phyloP scores from a whole-genome alignment of 1,284 basidiomycete genomes.

The Gymnopus androsaceus region DNA sequence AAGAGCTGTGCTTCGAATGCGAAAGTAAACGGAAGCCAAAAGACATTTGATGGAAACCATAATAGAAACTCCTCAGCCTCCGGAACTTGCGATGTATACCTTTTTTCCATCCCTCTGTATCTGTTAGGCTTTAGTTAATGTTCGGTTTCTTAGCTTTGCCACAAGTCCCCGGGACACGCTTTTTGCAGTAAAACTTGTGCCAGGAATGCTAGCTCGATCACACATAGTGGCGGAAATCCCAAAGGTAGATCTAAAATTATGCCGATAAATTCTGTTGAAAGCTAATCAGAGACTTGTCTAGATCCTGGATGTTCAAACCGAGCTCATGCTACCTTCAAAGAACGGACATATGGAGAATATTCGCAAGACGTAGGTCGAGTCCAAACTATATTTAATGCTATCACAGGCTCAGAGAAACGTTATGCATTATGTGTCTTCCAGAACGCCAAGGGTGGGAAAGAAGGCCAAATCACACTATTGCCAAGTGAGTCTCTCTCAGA shows the following conservation, averaged over 20 bases:
- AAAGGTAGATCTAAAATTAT: conserved; percentile 16
- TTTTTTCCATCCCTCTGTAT: too few relatives aligned
- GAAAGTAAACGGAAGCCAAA: conserved; percentile 4
- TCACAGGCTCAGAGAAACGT: conserved; percentile 44
- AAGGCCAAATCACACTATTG: conserved; percentile 22
- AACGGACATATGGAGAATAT: conserved; percentile 42
- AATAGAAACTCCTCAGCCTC: not conserved
- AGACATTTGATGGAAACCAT: not conserved
- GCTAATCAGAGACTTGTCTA: conserved; percentile 50
- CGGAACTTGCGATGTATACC: conserved; percentile 21
- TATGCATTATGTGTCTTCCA: conserved; percentile 60
- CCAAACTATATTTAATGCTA: not conserved
- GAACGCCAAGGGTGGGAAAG: conserved; percentile 29
- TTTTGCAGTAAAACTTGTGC: conserved; percentile 64
- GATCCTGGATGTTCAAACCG: conserved; percentile 54
- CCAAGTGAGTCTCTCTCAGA: conserved; percentile 31
- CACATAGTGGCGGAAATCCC: conserved; percentile 15
- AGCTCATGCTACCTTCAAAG: conserved; percentile 34
- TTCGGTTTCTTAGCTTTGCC: conserved; percentile 33
- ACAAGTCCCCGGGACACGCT: conserved; percentile 54
- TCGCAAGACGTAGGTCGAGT: conserved; percentile 50
- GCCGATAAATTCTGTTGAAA: not conserved
- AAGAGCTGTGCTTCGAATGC: conserved; percentile 57
- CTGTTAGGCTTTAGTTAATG: not conserved
- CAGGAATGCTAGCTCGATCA: conserved; percentile 34